Conservation (phyloP, 2,329 filamentous ascomycete species). For the Periconia macrospinosa region DNA sequence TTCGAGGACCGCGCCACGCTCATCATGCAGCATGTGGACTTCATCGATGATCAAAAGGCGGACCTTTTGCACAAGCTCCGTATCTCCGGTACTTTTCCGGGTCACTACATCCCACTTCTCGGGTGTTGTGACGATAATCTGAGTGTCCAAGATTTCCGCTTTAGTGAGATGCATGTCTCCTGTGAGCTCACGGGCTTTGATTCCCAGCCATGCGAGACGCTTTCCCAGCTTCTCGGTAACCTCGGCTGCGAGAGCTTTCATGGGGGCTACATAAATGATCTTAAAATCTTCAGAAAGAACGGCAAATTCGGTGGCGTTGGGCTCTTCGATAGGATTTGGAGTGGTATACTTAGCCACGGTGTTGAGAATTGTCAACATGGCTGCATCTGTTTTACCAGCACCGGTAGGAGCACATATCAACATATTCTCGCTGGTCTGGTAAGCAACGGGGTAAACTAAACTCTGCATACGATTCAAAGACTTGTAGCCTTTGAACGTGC, state of each 20-base stretch:
- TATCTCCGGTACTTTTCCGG: slow-evolving; percentile 94
- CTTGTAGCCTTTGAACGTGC: slow-evolving; percentile 95
- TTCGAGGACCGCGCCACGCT: slow-evolving; percentile 92
- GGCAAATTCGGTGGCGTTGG: slow-evolving; percentile 73
- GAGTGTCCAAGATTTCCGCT: slow-evolving; percentile 89
- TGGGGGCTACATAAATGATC: slow-evolving; percentile 96
- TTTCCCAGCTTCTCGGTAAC: slow-evolving; percentile 93
- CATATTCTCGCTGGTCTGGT: slow-evolving; percentile 97
- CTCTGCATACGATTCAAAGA: slow-evolving; percentile 97
- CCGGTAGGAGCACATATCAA: slow-evolving; percentile 96
- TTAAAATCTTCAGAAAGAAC: slow-evolving; percentile 92
- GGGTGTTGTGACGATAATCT: slow-evolving; percentile 97
- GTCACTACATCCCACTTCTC: slow-evolving; percentile 99
- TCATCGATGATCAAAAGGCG: slow-evolving; percentile 96
- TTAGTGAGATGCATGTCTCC: slow-evolving; percentile 99
- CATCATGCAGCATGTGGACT: slow-evolving; percentile 99
- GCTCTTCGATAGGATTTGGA: slow-evolving; percentile 77
- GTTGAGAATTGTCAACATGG: slow-evolving; percentile 94
- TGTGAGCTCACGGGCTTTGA: slow-evolving; percentile 90
- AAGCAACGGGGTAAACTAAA: slow-evolving; percentile 90
- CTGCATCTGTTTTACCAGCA: slow-evolving; percentile 97
- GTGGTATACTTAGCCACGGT: slow-evolving; percentile 82
- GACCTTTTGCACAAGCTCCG: slow-evolving; percentile 96
- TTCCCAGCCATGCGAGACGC: slow-evolving; percentile 87
- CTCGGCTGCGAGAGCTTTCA: slow-evolving; percentile 97